Conservation (phyloP, 805 yeast genomes). For the Sungouiozyma ichnusensis region DNA sequence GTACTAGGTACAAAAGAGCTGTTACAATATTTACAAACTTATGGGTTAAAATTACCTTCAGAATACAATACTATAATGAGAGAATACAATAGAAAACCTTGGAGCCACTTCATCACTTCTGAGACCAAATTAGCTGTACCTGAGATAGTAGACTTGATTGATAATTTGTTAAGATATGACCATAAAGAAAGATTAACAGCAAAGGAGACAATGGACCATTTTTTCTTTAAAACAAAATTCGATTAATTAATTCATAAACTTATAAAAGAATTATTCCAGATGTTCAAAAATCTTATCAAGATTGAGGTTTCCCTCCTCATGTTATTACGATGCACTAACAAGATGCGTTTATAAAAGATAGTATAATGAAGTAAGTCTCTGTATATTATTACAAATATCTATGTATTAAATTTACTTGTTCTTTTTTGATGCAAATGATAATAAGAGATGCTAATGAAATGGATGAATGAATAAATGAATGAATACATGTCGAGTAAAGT, state of each 20-base stretch:
- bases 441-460: not conserved
- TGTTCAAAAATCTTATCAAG: too few relatives aligned
- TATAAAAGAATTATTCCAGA: too few relatives aligned
- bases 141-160: slow-evolving; percentile 59
- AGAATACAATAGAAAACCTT: slow-evolving; percentile 53
- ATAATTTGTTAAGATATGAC: slow-evolving; percentile 65
- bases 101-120: slow-evolving; percentile 46
- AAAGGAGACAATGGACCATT: slow-evolving; percentile 74
- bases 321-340: too few relatives aligned
- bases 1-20: slow-evolving; percentile 79
- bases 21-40: slow-evolving; percentile 53
- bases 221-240: slow-evolving; percentile 40
- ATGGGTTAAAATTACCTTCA: slow-evolving; percentile 55
- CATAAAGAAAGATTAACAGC: slow-evolving; percentile 86
- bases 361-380: not conserved
- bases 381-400: not conserved
- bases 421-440: not conserved
- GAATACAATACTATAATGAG: slow-evolving; percentile 73
- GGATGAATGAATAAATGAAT: not conserved
- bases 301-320: too few relatives aligned
- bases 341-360: not conserved
- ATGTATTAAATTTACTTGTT: too few relatives aligned
- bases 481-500: not conserved
- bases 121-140: slow-evolving; percentile 39
- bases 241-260: slow-evolving; percentile 2